phyloP scores from a whole-genome alignment of 2,329 filamentous ascomycete genomes.

The Macrophomina phaseolina region DNA sequence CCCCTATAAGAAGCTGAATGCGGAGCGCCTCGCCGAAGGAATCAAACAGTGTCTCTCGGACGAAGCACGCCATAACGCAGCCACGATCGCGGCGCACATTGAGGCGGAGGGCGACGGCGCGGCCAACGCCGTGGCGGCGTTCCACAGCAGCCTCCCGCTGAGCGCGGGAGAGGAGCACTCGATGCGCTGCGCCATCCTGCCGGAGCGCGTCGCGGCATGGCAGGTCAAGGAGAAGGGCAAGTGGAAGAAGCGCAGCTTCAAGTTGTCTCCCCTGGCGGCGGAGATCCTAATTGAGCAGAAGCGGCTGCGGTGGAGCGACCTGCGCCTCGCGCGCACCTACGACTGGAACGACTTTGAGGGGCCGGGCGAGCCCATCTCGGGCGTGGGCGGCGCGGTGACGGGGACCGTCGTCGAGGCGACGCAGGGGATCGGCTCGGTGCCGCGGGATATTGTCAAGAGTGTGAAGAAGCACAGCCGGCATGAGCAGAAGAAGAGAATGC shows the following conservation, averaged over 20 bases:
- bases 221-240: slow-evolving; percentile 45
- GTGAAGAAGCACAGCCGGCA: slow-evolving; percentile 55
- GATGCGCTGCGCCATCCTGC: slow-evolving; percentile 70
- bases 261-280: slow-evolving; percentile 68
- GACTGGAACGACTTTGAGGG: slow-evolving; percentile 82
- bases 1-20: slow-evolving; percentile 70
- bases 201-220: slow-evolving; percentile 70
- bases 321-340: slow-evolving; percentile 68
- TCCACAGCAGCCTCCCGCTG: slow-evolving; percentile 66
- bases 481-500: slow-evolving; percentile 54
- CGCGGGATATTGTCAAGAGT: slow-evolving; percentile 64
- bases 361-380: slow-evolving; percentile 74
- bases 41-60: slow-evolving; percentile 71
- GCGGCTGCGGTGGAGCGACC: slow-evolving; percentile 66
- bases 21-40: slow-evolving; percentile 70
- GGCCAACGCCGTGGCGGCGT: slow-evolving; percentile 69
- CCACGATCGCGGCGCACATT: slow-evolving; percentile 66
- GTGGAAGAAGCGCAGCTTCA: slow-evolving; percentile 61
- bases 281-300: slow-evolving; percentile 67
- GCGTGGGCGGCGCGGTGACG: slow-evolving; percentile 66
- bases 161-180: slow-evolving; percentile 36
- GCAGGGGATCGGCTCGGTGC: slow-evolving; percentile 68
- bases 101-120: slow-evolving; percentile 69
- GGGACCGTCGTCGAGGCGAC: slow-evolving; percentile 64
- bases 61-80: slow-evolving; percentile 63